Evolutionary conservation across 192 early-diverging fungal genomes (phyloP).

Genomic region (Linnemannia zychae): DNA sequence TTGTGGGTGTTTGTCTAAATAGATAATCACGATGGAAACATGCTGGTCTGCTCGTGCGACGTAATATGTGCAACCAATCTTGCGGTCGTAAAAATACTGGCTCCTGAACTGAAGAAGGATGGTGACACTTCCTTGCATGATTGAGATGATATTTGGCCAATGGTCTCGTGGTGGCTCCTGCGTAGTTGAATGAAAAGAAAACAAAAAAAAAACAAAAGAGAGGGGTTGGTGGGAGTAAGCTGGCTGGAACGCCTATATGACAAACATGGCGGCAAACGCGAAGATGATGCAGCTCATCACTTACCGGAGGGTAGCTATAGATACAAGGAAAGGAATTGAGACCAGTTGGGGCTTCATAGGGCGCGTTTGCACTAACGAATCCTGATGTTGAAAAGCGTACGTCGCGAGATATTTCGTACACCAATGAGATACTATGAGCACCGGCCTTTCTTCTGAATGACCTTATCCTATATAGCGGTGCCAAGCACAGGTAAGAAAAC

Average conservation of each 20-base stretch:
- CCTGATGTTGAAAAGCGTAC: slow-evolving; percentile 60
- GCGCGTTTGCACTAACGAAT: slow-evolving; percentile 54
- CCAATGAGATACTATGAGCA: slow-evolving; percentile 59
- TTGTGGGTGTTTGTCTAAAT: slow-evolving; percentile 62
- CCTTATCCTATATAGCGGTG: slow-evolving; percentile 42
- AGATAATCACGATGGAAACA: slow-evolving; percentile 65
- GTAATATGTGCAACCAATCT: slow-evolving; percentile 65
- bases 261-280: background rate
- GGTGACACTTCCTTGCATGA: slow-evolving; percentile 63
- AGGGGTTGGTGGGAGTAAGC: too few species aligned
- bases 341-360: slow-evolving; percentile 65
- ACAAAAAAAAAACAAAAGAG: too few species aligned
- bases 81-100: slow-evolving; percentile 64
- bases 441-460: slow-evolving; percentile 61
- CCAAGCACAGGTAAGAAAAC: background rate
- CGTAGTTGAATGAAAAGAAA: background rate
- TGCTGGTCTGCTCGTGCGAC: slow-evolving; percentile 62
- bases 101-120: slow-evolving; percentile 54
- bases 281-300: background rate
- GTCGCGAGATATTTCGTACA: slow-evolving; percentile 59
- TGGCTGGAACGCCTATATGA: too few species aligned
- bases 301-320: slow-evolving; percentile 65
- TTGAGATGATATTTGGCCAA: slow-evolving; percentile 67
- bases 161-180: slow-evolving; percentile 63
- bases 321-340: slow-evolving; percentile 69